These are phyloP conservation scores for Epichloe sylvatica DNA, from an alignment of 2,329 filamentous ascomycete genomes.

Conservation along the genomic window DNA sequence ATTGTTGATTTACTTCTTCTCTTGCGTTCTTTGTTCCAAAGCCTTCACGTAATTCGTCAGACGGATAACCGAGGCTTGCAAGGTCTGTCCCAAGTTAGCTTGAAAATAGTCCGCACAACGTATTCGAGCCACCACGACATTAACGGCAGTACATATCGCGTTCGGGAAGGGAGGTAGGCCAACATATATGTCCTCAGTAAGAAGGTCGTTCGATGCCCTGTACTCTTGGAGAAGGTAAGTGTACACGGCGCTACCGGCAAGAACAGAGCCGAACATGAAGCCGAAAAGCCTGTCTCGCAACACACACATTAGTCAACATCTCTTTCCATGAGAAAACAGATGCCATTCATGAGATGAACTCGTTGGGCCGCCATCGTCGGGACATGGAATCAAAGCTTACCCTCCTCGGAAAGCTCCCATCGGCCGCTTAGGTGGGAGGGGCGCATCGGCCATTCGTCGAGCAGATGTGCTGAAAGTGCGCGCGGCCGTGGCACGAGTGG, in stretches of 20 bases:
- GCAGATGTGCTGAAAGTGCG: constrained; percentile 38
- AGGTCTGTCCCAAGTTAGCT: constrained; percentile 40
- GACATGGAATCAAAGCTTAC: constrained; percentile 26
- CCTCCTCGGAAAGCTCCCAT: constrained; percentile 48
- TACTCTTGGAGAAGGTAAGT: constrained; percentile 91
- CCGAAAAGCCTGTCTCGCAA: constrained; percentile 58
- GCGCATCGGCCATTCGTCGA: constrained; percentile 29
- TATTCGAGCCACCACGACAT: not conserved
- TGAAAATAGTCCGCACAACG: not conserved
- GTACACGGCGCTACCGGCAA: constrained; percentile 71
- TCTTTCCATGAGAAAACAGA: not conserved
- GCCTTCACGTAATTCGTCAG: constrained; percentile 72
- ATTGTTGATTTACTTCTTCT: constrained; percentile 23
- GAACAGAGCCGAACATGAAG: constrained; percentile 72
- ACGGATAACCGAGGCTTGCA: constrained; percentile 76
- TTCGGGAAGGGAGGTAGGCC: constrained; percentile 25
- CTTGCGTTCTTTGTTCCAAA: constrained; percentile 67
- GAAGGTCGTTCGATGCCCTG: constrained; percentile 79
- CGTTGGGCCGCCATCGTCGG: constrained; percentile 1
- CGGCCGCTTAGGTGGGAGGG: constrained; percentile 43
- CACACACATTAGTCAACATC: not conserved
- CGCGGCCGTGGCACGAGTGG: constrained; percentile 23
- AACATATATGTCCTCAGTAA: constrained; percentile 94
- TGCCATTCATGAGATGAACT: not conserved
- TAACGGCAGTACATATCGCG: not conserved